Evolutionary conservation across 352 stramenopile genomes (phyloP).

Genomic region (Phytophthora ramorum): DNA sequence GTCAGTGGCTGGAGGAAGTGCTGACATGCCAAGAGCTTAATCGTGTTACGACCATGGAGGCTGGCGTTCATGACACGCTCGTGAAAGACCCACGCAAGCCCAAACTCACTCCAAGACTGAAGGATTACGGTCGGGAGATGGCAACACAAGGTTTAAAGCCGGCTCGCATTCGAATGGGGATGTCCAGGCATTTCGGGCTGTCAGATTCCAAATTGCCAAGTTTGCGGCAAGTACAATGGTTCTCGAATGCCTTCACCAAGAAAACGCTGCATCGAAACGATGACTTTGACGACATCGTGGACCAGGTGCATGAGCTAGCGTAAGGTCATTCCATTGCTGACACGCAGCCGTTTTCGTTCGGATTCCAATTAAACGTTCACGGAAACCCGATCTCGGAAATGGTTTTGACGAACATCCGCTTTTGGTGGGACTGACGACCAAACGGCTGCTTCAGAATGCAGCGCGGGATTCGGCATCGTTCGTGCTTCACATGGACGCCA

Average conservation of each 20-base stretch:
- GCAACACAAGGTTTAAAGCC: neutral
- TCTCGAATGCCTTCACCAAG: too few relatives aligned
- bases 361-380: too few relatives aligned
- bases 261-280: too few relatives aligned
- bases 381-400: too few relatives aligned
- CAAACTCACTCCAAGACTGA: neutral
- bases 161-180: too few relatives aligned
- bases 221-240: too few relatives aligned
- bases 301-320: too few relatives aligned
- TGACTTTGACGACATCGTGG: too few relatives aligned
- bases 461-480: neutral
- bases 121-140: neutral
- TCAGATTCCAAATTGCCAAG: too few relatives aligned
- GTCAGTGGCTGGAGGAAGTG: neutral
- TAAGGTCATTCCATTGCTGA: too few relatives aligned
- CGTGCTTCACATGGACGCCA: constrained; percentile 20
- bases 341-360: too few relatives aligned
- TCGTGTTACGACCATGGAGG: neutral
- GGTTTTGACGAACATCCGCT: neutral
- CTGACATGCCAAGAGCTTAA: constrained; percentile 7
- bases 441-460: neutral
- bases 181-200: too few relatives aligned
- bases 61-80: neutral
- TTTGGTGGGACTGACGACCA: neutral
- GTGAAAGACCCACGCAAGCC: neutral